Percentiles rank a stretch among this genome's conserved stretches.
Evolutionary conservation across 768 basidiomycete species (phyloP).

Genomic region (Phanerochaete sordida): DNA sequence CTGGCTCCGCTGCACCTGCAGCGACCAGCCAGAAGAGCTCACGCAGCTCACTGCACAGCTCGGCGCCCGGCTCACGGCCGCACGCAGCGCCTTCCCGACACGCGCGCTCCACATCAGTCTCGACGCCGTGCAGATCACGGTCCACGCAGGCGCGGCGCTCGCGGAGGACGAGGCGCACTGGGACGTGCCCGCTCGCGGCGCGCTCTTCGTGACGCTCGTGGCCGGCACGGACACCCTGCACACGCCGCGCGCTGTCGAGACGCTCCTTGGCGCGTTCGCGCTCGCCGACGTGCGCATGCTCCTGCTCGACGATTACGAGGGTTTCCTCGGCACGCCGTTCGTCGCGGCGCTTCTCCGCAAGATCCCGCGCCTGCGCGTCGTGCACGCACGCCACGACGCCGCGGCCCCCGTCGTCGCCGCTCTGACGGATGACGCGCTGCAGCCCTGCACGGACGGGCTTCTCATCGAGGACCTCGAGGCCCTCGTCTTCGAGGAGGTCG

Average conservation of each 20-base stretch:
- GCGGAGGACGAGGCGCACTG: neutral
- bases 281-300: neutral
- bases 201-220: neutral
- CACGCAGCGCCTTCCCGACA: neutral
- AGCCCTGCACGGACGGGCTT: neutral
- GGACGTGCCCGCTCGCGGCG: neutral
- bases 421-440: neutral
- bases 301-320: constrained; percentile 2
- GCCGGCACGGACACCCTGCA: neutral
- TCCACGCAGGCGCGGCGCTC: neutral
- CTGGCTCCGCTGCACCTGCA: neutral
- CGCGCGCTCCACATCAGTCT: constrained; percentile 1
- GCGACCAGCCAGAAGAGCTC: constrained; percentile 1
- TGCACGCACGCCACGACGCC: constrained; percentile 2
- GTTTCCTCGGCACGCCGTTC: neutral
- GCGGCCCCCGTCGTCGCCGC: neutral
- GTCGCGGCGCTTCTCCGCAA: neutral
- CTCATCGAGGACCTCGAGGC: constrained; percentile 2
- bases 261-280: neutral
- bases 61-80: neutral
- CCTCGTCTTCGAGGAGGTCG: constrained; percentile 4
- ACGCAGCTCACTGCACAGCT: neutral
- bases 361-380: constrained; percentile 3
- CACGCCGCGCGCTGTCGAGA: neutral
- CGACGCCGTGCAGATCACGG: neutral